Base-by-base conservation (phyloP, 2,329 filamentous ascomycete species). In the Aspergillus proliferans region DNA sequence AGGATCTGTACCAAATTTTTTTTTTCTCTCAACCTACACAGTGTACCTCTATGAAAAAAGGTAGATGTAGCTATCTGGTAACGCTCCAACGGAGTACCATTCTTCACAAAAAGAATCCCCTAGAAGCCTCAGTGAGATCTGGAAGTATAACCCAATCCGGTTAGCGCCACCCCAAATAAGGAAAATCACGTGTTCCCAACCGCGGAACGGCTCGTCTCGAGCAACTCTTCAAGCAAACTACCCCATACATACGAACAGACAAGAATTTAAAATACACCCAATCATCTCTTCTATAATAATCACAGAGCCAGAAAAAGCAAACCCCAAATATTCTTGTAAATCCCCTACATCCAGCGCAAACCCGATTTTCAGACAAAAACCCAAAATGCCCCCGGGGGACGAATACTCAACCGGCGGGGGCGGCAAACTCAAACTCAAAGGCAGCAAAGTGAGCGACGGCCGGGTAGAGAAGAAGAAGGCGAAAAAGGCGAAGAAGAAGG, bases 381-480 rank as follows among this genome's bases (percentile, higher is more conserved):
- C 8, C 15, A 21, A 21, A 40, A 45, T 45, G 43, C 14, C 43
- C 24, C 44, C 60, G 43, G 56, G 54, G 48, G 85, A 87, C 67
- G 88, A 94, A 58, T 94, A 94, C 43, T 19, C 38, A 15, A 73
- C 76, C 49, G 78, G 80, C 52, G 78, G 82, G 50, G 82, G 85
- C 61, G 89, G 89, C 59, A 86, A 85, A 52, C 80, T 96, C 30
- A 92, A 88, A 66, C 80, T 96, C 52, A 96, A 96, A 74, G 89
- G 90, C 62, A 80, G 76, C 53, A 84, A 83, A 61, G 74, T 78
- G 53, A 84, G 81, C 43, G 68, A 69, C 34, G 63, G 70, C n/a
- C 64, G 71, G 43, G 59, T 74, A 43, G 68, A 72, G 52, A 72
- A 73, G 53, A 68, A 71, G 49, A 69, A 76, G 58, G 82, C 76